These are phyloP conservation scores for Ophiostoma perfectum DNA, from an alignment of 2,329 filamentous ascomycete genomes.

Conservation along the genomic window DNA sequence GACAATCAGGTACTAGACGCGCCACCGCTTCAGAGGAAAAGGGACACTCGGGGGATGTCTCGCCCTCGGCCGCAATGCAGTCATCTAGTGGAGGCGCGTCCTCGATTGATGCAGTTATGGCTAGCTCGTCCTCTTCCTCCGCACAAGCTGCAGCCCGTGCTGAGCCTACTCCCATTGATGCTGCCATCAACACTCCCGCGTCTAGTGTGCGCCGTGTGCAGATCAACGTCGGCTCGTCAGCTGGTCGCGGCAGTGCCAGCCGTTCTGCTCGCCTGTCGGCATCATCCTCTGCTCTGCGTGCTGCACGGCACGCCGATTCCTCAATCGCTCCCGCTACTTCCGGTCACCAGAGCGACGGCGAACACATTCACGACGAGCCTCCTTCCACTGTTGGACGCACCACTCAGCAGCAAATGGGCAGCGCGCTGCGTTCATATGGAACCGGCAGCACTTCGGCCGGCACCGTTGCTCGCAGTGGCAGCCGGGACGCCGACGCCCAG, in stretches of 20 bases:
- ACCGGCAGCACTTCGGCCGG: slow-evolving; percentile 31
- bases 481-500: slow-evolving; percentile 38
- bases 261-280: slow-evolving; percentile 32
- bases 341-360: slow-evolving; percentile 42
- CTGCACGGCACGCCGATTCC: slow-evolving; percentile 28
- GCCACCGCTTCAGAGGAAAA: slow-evolving; percentile 30
- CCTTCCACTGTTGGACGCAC: slow-evolving; percentile 45
- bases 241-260: slow-evolving; percentile 33
- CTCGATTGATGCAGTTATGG: slow-evolving; percentile 18
- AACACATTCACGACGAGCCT: slow-evolving; percentile 43
- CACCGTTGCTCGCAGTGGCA: slow-evolving; percentile 21
- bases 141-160: not conserved
- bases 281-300: slow-evolving; percentile 35
- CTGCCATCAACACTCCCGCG: slow-evolving; percentile 48
- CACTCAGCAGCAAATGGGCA: slow-evolving; percentile 40
- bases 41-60: slow-evolving; percentile 8
- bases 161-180: not conserved
- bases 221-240: slow-evolving; percentile 48
- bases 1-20: slow-evolving; percentile 26
- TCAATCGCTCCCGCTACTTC: slow-evolving; percentile 21
- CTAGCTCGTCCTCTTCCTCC: slow-evolving; percentile 20
- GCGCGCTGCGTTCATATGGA: slow-evolving; percentile 47
- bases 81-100: slow-evolving; percentile 4
- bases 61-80: not conserved
- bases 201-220: slow-evolving; percentile 50